Evolutionary conservation across 2,329 filamentous ascomycete genomes (phyloP).

Genomic region (Mycosphaerella sp.): DNA sequence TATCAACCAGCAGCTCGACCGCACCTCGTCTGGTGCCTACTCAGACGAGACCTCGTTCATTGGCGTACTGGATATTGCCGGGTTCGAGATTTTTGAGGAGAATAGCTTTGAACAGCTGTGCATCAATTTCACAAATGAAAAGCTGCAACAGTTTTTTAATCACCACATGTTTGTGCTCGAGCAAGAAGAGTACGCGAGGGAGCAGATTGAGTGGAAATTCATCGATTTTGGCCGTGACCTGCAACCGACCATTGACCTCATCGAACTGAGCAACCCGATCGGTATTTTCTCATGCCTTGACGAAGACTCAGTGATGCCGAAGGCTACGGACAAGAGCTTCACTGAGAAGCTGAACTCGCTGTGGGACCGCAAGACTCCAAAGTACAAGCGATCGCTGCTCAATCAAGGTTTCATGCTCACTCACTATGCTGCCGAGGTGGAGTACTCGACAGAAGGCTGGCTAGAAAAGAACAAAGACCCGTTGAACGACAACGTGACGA

Average conservation of each 20-base stretch:
- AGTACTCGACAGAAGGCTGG: slow-evolving; percentile 93
- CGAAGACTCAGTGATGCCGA: slow-evolving; percentile 98
- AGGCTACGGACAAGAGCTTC: slow-evolving; percentile 93
- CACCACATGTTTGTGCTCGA: slow-evolving; percentile 99
- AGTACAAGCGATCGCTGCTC: slow-evolving; percentile 82
- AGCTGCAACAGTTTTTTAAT: slow-evolving; percentile 98
- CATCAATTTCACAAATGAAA: slow-evolving; percentile 99
- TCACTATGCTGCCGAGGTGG: slow-evolving; percentile 95
- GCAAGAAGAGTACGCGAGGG: slow-evolving; percentile 93
- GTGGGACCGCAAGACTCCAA: slow-evolving; percentile 93
- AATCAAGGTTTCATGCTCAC: slow-evolving; percentile 92
- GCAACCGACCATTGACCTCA: slow-evolving; percentile 95
- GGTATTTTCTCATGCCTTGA: slow-evolving; percentile 98
- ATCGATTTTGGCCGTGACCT: slow-evolving; percentile 97
- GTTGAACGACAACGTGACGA: slow-evolving; percentile 91
- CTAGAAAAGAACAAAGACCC: slow-evolving; percentile 99
- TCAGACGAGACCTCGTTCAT: slow-evolving; percentile 92
- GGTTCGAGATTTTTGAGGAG: slow-evolving; percentile 96
- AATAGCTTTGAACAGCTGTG: slow-evolving; percentile 99
- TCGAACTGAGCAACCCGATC: slow-evolving; percentile 92
- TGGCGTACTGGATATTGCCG: slow-evolving; percentile 95
- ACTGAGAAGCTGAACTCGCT: slow-evolving; percentile 95
- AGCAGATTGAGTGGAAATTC: slow-evolving; percentile 99
- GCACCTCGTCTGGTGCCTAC: slow-evolving; percentile 60
- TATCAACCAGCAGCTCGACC: slow-evolving; percentile 87